These are phyloP conservation scores for Thalassiosira mediterranea DNA, from an alignment of 352 stramenopile species.

Conservation along the genomic window DNA sequence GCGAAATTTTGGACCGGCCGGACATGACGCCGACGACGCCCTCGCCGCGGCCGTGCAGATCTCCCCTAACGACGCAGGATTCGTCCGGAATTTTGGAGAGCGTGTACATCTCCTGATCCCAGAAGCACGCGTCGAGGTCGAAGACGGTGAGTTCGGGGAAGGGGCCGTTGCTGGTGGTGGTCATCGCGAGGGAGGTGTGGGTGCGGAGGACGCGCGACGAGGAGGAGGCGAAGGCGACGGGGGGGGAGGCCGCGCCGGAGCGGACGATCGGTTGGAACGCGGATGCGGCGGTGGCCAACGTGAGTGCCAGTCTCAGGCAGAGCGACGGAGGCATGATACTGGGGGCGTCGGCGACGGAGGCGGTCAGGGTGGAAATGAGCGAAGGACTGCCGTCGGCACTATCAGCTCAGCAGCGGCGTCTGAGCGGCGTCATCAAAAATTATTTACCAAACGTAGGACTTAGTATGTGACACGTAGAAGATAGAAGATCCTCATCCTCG, in stretches of 20 bases:
- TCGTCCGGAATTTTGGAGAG: conserved; percentile 59
- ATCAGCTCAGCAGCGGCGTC: too few relatives aligned
- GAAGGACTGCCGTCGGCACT: too few relatives aligned
- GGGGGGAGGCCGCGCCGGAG: background rate
- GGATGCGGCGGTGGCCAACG: conserved; percentile 25
- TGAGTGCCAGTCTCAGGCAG: conserved; percentile 25
- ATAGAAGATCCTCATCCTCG: too few relatives aligned
- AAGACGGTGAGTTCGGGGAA: conserved; percentile 85
- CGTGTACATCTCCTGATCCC: conserved; percentile 84
- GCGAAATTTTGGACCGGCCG: conserved; percentile 70
- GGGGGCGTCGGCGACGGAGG: background rate
- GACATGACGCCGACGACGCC: conserved; percentile 79
- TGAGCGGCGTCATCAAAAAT: too few relatives aligned
- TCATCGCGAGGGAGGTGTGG: background rate
- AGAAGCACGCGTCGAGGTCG: conserved; percentile 85
- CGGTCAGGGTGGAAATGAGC: too few relatives aligned
- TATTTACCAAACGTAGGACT: too few relatives aligned
- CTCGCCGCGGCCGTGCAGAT: conserved; percentile 76
- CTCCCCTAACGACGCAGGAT: conserved; percentile 62
- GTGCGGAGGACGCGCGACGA: background rate
- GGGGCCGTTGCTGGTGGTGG: background rate
- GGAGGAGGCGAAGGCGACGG: background rate
- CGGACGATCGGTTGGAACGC: conserved; percentile 12
- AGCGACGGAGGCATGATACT: conserved; percentile 8
- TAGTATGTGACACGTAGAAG: too few relatives aligned